phyloP scores from a whole-genome alignment of 2,329 filamentous ascomycete species.

The Aspergillus nomiae region DNA sequence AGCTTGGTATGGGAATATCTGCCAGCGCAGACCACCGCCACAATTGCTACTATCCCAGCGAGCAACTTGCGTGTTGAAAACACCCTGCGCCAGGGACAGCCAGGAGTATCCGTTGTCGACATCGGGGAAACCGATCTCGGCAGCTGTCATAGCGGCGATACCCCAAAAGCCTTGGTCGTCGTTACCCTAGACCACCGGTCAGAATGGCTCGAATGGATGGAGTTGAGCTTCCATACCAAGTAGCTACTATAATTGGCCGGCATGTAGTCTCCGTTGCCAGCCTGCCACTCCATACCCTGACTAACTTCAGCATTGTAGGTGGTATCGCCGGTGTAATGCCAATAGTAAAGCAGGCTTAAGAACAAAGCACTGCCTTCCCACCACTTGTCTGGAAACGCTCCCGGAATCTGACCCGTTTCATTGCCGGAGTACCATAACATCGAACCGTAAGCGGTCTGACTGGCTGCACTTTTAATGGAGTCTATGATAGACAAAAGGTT shows the following conservation, averaged over 20 bases:
- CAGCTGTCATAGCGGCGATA: constrained; percentile 67
- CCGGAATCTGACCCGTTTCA: constrained; percentile 52
- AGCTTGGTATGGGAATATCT: constrained; percentile 76
- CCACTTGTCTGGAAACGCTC: constrained; percentile 70
- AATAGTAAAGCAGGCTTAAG: constrained; percentile 70
- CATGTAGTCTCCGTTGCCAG: constrained; percentile 40
- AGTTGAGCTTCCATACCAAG: constrained; percentile 15
- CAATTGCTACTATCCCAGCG: constrained; percentile 72
- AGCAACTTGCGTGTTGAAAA: constrained; percentile 69
- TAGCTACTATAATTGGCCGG: constrained; percentile 41
- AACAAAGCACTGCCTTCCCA: constrained; percentile 73
- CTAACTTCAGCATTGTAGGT: constrained; percentile 63
- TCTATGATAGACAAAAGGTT: constrained; percentile 21
- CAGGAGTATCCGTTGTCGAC: constrained; percentile 48
- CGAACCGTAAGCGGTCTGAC: constrained; percentile 49
- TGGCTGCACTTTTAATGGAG: constrained; percentile 48
- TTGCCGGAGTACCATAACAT: constrained; percentile 57
- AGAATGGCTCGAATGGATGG: background rate
- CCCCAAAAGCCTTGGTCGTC: constrained; percentile 74
- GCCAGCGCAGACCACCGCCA: constrained; percentile 75
- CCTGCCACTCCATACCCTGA: constrained; percentile 36
- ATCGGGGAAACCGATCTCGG: constrained; percentile 65
- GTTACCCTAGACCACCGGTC: constrained; percentile 53
- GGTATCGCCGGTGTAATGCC: constrained; percentile 66
- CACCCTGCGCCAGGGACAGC: constrained; percentile 65